Conservation (phyloP, 2,329 filamentous ascomycete genomes). For the Aspergillus brunneoviolaceus region DNA sequence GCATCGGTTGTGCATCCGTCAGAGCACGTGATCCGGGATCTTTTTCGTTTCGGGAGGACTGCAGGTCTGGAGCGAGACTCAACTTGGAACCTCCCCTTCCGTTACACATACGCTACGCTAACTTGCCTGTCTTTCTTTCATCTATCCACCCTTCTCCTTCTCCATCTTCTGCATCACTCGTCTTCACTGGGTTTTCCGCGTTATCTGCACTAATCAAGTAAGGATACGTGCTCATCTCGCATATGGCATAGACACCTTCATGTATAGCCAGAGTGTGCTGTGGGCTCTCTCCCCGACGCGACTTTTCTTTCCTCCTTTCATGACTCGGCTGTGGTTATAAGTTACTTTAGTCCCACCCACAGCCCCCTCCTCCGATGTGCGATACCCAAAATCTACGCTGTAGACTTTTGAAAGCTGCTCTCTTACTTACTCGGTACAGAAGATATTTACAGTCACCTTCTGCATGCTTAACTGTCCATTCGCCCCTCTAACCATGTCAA, state of each 20-base stretch:
- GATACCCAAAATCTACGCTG: constrained; percentile 15
- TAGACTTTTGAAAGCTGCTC: constrained; percentile 5
- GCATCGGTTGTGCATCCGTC: constrained; percentile 20
- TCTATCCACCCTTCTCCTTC: neutral
- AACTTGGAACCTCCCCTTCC: neutral
- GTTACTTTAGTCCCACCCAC: constrained; percentile 3
- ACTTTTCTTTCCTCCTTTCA: neutral
- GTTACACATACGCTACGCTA: neutral
- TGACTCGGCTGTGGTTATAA: neutral
- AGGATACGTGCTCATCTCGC: neutral
- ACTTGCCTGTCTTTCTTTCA: neutral
- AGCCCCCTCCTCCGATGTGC: constrained; percentile 20
- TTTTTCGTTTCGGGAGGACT: constrained; percentile 11
- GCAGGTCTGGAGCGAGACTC: constrained; percentile 3
- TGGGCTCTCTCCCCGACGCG: neutral
- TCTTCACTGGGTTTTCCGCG: neutral
- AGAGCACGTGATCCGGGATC: constrained; percentile 24
- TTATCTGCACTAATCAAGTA: neutral
- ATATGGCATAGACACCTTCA: neutral
- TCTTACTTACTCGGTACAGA: constrained; percentile 12
- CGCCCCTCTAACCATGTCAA: constrained; percentile 41
- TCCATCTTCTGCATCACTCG: neutral
- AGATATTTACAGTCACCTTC: neutral
- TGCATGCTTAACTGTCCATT: neutral
- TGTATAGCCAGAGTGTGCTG: constrained; percentile 5